Base-by-base conservation (phyloP, 257 asterid species). In the Sherardia arvensis region DNA sequence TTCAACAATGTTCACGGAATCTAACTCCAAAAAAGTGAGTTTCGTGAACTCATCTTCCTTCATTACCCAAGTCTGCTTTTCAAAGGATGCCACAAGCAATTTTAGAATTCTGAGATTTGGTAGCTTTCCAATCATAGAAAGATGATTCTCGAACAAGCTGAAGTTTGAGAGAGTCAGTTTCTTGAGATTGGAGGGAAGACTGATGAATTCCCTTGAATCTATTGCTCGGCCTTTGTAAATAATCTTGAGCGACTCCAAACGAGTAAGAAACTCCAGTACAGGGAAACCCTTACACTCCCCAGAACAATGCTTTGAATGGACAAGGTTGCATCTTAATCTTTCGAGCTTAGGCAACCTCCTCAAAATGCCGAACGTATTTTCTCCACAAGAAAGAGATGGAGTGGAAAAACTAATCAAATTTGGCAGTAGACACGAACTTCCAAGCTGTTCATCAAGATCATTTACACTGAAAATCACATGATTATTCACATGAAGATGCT, bases 231-330 rank as follows among this genome's bases (percentile, higher is more conserved):
- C 49, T n/a, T 1, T 0, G 9, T 34, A 33, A 20, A 33, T 4
- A 29, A 60, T 60, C 51, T 60, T 60, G 20, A 32, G 29, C 0
- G 63, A 59, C 63, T 59, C 63, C 47, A 59, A 34, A 59, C 15
- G 9, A 30, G 21, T 6, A 29, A 45, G 53, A 45, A 45, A 45
- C 21, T 45, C 53, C 53, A 45, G 2, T 7, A 1, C 53, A 1
- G n/a, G 53, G 53, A 45, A 45, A 1, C 51, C 30, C 20, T 3
- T 5, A 2, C 49, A 11, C 4, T 60, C 51, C 64, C 25, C n/a
- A 11, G 64, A 60, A 7, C 3, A 23, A 29, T 18, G 7, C 43
- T 2, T 8, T 36, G 43, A 36, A 36, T 36, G 43, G 14, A 36
- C 2, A 2, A 36, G 2, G 3, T 32, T 33, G 28, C 64, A 59